phyloP scores from a whole-genome alignment of 2,329 filamentous ascomycete species.

The Xylogone sp. region DNA sequence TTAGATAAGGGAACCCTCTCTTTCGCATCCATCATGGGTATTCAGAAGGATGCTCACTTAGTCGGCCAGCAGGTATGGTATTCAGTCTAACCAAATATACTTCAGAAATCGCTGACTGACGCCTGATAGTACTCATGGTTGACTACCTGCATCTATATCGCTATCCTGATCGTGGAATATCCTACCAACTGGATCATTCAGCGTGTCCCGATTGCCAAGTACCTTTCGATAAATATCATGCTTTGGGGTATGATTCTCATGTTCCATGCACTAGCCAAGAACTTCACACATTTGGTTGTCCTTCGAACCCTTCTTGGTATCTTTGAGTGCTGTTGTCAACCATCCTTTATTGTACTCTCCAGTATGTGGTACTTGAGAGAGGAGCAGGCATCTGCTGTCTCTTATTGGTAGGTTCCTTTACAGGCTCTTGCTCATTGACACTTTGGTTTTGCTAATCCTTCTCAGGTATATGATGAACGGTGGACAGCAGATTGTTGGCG shows the following conservation, averaged over 20 bases:
- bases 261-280: conserved; percentile 58
- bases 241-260: conserved; percentile 55
- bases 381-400: conserved; percentile 60
- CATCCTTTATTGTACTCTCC: conserved; percentile 63
- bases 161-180: conserved; percentile 21
- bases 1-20: conserved; percentile 66
- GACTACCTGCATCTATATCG: conserved; percentile 71
- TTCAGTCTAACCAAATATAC: no score
- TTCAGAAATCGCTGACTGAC: no score
- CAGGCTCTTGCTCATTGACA: neutral
- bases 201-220: conserved; percentile 56
- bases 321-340: conserved; percentile 65
- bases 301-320: conserved; percentile 65
- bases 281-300: conserved; percentile 56
- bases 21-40: conserved; percentile 60
- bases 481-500: conserved; percentile 58
- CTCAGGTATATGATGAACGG: conserved; percentile 70
- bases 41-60: conserved; percentile 35
- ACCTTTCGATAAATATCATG: conserved; percentile 54
- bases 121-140: conserved; percentile 61
- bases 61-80: conserved; percentile 16
- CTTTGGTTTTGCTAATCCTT: no score
- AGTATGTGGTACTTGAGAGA: conserved; percentile 70
- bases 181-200: conserved; percentile 31
- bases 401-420: conserved; percentile 48